These are phyloP conservation scores for Coemansia sp. DNA, from an alignment of 371 early-diverging fungal species.

Conservation along the genomic window DNA sequence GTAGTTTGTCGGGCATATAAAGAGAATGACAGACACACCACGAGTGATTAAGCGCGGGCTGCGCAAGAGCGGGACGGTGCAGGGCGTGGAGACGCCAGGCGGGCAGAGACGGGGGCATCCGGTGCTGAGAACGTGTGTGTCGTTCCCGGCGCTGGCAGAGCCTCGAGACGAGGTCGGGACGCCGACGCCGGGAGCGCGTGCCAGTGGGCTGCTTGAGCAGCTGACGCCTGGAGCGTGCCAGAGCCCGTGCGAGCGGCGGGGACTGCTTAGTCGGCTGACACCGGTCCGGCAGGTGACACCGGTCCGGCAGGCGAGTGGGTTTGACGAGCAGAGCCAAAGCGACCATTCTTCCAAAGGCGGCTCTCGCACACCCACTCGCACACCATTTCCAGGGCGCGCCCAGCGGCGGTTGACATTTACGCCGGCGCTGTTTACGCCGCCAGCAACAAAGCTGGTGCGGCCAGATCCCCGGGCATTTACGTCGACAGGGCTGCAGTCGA, in stretches of 20 bases:
- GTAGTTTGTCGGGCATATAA: no score
- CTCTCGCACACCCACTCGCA: slow-evolving; percentile 14
- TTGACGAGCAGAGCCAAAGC: no score
- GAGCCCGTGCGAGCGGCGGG: background rate
- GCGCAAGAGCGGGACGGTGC: slow-evolving; percentile 14
- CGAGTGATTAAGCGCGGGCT: slow-evolving; percentile 26
- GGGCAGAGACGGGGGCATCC: background rate
- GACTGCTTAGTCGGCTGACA: background rate
- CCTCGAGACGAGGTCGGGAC: background rate
- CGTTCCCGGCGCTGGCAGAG: slow-evolving; percentile 31
- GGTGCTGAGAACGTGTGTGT: slow-evolving; percentile 25
- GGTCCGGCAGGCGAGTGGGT: no score
- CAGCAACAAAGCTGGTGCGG: slow-evolving; percentile 52
- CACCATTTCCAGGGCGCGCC: slow-evolving; percentile 19
- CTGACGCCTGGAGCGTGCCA: background rate
- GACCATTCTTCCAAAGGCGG: no score
- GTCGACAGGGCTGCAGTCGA: slow-evolving; percentile 51
- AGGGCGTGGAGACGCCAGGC: slow-evolving; percentile 1
- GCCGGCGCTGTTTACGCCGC: slow-evolving; percentile 50
- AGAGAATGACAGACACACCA: slow-evolving; percentile 25
- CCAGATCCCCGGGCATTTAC: slow-evolving; percentile 52
- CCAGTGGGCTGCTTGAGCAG: slow-evolving; percentile 9
- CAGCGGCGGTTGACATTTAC: slow-evolving; percentile 44
- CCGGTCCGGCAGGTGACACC: background rate
- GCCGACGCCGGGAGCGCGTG: slow-evolving; percentile 6